Evolutionary conservation across 208 protist species (phyloP).

Genomic region (Trypanosoma cruzi): DNA sequence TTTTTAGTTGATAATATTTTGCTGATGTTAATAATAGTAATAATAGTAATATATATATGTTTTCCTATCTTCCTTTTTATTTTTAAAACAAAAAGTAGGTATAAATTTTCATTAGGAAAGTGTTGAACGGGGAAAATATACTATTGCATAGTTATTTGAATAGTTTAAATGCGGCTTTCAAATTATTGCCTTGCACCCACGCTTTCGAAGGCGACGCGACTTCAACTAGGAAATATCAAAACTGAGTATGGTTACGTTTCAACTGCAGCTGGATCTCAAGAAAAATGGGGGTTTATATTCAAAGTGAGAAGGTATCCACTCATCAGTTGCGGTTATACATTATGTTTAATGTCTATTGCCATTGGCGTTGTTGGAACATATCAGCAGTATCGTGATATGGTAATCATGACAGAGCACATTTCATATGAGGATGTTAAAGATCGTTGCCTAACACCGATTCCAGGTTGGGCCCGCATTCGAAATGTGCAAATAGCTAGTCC

Average conservation of each 20-base stretch:
- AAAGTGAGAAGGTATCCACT: conserved; percentile 65
- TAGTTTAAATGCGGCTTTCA: conserved; percentile 31
- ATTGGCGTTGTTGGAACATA: conserved; percentile 65
- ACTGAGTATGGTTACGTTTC: conserved; percentile 83
- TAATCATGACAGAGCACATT: conserved; percentile 83
- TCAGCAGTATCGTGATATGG: conserved; percentile 87
- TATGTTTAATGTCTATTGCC: conserved; percentile 35
- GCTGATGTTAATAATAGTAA: too few relatives aligned
- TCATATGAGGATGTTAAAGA: conserved; percentile 90
- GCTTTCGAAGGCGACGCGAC: conserved; percentile 84
- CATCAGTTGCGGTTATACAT: conserved; percentile 42
- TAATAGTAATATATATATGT: too few relatives aligned
- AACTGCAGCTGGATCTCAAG: conserved; percentile 79
- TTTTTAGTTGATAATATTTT: too few relatives aligned
- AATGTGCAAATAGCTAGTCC: conserved; percentile 62
- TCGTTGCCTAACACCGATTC: conserved; percentile 87
- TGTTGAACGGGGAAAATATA: too few relatives aligned
- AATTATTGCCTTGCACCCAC: conserved; percentile 50
- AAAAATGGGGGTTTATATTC: conserved; percentile 90
- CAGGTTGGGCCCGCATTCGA: conserved; percentile 78
- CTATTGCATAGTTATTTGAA: too few relatives aligned
- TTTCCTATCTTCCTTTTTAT: too few relatives aligned
- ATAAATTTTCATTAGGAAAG: too few relatives aligned
- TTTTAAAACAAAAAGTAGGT: too few relatives aligned
- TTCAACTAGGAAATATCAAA: conserved; percentile 90